Percentiles rank a stretch among this genome's conserved stretches.
phyloP scores from a whole-genome alignment of 495 filamentous ascomycete species.

The Glonium stellatum region DNA sequence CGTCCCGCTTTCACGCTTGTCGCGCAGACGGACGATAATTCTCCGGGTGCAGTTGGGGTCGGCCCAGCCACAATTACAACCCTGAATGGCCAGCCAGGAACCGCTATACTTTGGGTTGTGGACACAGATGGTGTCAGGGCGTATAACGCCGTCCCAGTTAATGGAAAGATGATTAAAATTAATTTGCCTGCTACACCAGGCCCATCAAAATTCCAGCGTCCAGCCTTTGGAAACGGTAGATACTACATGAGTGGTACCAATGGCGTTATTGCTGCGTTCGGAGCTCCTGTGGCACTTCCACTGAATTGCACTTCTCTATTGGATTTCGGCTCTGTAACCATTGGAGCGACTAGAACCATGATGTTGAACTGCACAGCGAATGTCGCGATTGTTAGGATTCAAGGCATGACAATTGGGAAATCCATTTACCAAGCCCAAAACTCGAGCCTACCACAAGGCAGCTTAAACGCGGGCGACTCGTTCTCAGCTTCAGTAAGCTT shows the following conservation, averaged over 20 bases:
- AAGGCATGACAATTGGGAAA: not conserved
- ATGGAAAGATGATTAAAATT: slow-evolving; percentile 37
- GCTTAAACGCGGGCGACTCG: slow-evolving; percentile 17
- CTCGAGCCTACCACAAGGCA: not conserved
- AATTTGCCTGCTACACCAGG: slow-evolving; percentile 27
- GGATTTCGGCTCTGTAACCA: slow-evolving; percentile 39
- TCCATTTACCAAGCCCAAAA: not conserved
- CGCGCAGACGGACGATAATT: slow-evolving; percentile 29
- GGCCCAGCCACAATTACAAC: slow-evolving; percentile 38
- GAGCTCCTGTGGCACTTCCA: slow-evolving; percentile 22
- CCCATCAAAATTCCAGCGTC: slow-evolving; percentile 40
- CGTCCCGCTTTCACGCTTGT: slow-evolving; percentile 35
- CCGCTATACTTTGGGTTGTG: slow-evolving; percentile 37
- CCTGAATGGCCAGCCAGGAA: slow-evolving; percentile 36
- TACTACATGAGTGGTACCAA: slow-evolving; percentile 37
- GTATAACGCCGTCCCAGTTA: slow-evolving; percentile 37
- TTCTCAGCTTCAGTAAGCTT: slow-evolving; percentile 38
- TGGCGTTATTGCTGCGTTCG: slow-evolving; percentile 35
- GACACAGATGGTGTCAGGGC: slow-evolving; percentile 36
- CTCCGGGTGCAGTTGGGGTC: slow-evolving; percentile 38
- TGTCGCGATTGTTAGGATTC: slow-evolving; percentile 29
- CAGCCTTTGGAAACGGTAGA: slow-evolving; percentile 42
- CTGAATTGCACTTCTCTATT: slow-evolving; percentile 20
- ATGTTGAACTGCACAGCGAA: slow-evolving; percentile 36
- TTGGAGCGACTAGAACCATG: slow-evolving; percentile 29